These are phyloP conservation scores for Dictyostelium intermedium DNA, from an alignment of 78 protist species.

Conservation along the genomic window DNA sequence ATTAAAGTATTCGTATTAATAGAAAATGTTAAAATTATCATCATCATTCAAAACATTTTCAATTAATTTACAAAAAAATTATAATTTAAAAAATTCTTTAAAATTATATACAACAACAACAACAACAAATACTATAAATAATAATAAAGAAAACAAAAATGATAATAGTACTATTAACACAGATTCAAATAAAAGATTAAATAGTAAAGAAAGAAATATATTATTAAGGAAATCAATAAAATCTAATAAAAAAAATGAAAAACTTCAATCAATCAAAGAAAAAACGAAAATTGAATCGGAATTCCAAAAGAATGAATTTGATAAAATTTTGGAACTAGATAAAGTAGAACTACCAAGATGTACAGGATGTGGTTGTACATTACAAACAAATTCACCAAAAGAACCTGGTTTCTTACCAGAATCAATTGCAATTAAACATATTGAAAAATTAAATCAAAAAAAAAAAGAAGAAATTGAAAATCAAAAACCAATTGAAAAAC, in stretches of 20 bases:
- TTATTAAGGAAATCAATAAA: background rate
- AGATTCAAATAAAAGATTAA: background rate
- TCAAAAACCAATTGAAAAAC: background rate
- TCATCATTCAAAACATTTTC: background rate
- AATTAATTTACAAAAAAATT: background rate
- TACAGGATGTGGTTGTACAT: slow-evolving; percentile 70
- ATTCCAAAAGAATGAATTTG: background rate
- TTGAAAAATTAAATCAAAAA: background rate
- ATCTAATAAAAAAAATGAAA: background rate
- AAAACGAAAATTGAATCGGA: background rate
- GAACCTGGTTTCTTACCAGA: slow-evolving; percentile 61
- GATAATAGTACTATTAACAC: background rate
- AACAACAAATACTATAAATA: background rate
- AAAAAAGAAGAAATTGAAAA: background rate
- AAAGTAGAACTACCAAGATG: slow-evolving; percentile 2
- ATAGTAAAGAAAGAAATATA: slow-evolving; percentile 45
- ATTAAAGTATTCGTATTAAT: background rate
- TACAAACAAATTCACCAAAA: slow-evolving; percentile 38
- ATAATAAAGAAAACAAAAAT: background rate
- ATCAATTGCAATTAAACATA: slow-evolving; percentile 34
- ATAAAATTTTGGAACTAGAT: background rate
- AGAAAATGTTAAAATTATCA: background rate
- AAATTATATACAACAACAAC: background rate
- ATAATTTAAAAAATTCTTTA: background rate
- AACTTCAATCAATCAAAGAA: background rate